phyloP scores from a whole-genome alignment of 441 rosid genomes.

The Hura crepitans region DNA sequence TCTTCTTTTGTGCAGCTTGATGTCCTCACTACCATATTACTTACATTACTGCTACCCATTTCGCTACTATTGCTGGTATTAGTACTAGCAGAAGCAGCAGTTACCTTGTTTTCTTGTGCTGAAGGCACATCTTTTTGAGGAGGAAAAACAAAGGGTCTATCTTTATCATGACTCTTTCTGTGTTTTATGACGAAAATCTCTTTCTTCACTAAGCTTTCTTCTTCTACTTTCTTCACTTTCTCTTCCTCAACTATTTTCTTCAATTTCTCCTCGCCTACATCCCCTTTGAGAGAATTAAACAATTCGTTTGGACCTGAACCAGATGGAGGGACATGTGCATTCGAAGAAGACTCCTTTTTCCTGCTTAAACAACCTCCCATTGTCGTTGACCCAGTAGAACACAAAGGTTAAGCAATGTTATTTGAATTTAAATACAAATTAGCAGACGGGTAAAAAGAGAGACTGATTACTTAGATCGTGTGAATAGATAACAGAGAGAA shows the following conservation, averaged over 20 bases:
- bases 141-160: constrained; percentile 31
- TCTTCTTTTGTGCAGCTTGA: constrained; percentile 67
- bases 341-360: constrained; percentile 30
- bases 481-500: constrained; percentile 8
- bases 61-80: constrained; percentile 16
- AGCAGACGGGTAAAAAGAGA: neutral
- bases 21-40: constrained; percentile 33
- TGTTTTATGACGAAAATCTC: constrained; percentile 57
- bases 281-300: neutral
- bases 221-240: constrained; percentile 21
- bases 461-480: neutral
- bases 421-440: constrained; percentile 6
- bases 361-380: constrained; percentile 76
- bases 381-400: constrained; percentile 5
- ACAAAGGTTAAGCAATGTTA: neutral
- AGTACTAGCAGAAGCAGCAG: constrained; percentile 15
- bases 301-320: neutral
- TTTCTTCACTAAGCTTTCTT: constrained; percentile 36
- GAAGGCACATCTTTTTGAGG: constrained; percentile 14
- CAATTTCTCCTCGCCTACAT: neutral
- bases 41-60: constrained; percentile 23
- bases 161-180: constrained; percentile 46
- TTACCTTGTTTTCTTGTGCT: neutral
- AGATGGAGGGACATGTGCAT: neutral
- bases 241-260: constrained; percentile 12